Percentiles rank a stretch among this genome's conserved stretches.
phyloP scores from a whole-genome alignment of 2,329 filamentous ascomycete species.

The Penicillium decumbens region DNA sequence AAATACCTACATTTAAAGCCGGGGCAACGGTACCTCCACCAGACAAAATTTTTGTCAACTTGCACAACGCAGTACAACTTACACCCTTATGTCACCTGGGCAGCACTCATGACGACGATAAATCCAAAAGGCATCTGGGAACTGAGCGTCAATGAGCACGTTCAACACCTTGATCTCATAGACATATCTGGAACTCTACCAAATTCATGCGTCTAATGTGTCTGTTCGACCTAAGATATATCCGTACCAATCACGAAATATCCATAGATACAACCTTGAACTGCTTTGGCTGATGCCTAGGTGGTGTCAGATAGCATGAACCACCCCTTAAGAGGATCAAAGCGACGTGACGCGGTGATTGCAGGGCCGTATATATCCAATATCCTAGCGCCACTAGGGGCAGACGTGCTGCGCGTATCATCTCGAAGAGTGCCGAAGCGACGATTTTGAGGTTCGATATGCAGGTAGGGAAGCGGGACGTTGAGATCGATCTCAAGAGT shows the following conservation, averaged over 20 bases:
- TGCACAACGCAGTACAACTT: neutral
- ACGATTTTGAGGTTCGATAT: neutral
- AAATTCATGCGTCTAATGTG: neutral
- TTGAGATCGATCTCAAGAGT: neutral
- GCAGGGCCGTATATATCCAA: slow-evolving; percentile 66
- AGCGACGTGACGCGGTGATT: slow-evolving; percentile 67
- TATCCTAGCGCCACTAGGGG: slow-evolving; percentile 66
- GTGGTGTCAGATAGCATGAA: neutral
- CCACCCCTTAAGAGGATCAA: neutral
- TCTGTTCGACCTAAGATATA: neutral
- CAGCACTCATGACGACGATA: neutral
- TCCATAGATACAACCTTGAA: no score
- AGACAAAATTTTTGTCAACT: neutral
- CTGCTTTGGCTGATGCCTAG: no score
- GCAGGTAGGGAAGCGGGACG: neutral
- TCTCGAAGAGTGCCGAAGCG: neutral
- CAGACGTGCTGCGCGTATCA: slow-evolving; percentile 53
- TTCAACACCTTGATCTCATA: neutral
- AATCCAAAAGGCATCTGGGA: neutral
- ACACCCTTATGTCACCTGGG: neutral
- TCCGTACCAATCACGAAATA: neutral
- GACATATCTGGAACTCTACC: neutral
- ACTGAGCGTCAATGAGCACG: no score
- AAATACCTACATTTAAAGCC: no score
- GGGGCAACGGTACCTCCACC: neutral